Conservation (phyloP, 352 stramenopile genomes). For the Phytophthora melonis region DNA sequence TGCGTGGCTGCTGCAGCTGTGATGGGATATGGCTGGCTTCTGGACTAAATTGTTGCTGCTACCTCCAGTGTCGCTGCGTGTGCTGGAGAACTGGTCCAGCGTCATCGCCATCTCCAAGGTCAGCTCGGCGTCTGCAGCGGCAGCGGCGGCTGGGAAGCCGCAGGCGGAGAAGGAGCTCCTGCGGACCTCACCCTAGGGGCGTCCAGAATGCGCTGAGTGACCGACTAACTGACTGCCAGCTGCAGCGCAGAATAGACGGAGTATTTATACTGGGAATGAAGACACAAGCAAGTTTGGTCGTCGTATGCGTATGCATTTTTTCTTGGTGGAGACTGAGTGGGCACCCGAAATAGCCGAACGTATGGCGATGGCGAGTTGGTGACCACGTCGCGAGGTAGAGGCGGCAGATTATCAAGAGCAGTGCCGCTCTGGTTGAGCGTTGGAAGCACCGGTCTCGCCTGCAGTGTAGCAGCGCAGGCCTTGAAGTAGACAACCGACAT, state of each 20-base stretch:
- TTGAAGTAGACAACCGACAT: conserved; percentile 20
- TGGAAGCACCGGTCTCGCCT: not conserved
- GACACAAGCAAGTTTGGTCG: conserved; percentile 3
- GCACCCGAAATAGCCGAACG: conserved; percentile 13
- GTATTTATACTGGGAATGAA: conserved; percentile 40
- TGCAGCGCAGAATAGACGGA: conserved; percentile 27
- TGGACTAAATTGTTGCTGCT: not conserved
- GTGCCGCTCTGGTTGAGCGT: conserved; percentile 4
- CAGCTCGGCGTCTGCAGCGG: conserved; percentile 33
- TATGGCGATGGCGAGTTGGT: not conserved
- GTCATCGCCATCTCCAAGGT: conserved; percentile 81
- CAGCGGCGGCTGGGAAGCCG: conserved; percentile 33
- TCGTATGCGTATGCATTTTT: not conserved
- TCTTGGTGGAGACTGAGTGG: conserved; percentile 1
- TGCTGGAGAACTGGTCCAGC: conserved; percentile 87
- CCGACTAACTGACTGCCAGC: not conserved
- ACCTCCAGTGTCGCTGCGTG: conserved; percentile 68
- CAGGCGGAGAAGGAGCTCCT: conserved; percentile 63
- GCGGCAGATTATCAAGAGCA: not conserved
- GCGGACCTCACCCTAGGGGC: conserved; percentile 52
- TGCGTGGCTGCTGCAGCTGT: conserved; percentile 39
- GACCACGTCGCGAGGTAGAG: not conserved
- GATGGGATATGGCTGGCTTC: not conserved
- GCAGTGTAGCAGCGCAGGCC: too few relatives aligned
- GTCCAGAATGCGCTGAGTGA: not conserved